A percentile compares a stretch with the other conserved stretches of the same genome.
Conservation (phyloP, 768 basidiomycete species). For the Boletellus ananas region DNA sequence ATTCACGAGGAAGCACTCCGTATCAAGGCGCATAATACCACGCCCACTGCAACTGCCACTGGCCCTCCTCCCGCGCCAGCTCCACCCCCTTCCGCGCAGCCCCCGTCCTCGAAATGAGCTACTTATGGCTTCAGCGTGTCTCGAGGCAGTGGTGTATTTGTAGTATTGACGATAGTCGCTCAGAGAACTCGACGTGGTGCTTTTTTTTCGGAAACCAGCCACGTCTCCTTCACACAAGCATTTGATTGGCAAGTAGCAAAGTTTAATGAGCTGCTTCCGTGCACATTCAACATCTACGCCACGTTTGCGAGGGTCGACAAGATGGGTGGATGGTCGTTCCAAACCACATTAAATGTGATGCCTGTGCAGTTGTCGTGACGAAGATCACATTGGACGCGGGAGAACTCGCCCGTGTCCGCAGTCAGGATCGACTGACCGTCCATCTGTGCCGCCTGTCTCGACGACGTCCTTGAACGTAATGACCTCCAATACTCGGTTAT, state of each 20-base stretch:
- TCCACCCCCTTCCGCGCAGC: slow-evolving; percentile 5
- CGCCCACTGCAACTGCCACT: slow-evolving; percentile 11
- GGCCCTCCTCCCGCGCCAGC: slow-evolving; percentile 7
- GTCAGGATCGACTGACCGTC: too few relatives aligned
- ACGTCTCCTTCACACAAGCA: too few relatives aligned
- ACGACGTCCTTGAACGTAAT: too few relatives aligned
- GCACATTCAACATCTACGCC: slow-evolving; percentile 2
- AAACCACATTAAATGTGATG: too few relatives aligned
- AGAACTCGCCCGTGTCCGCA: too few relatives aligned
- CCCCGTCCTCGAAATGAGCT: slow-evolving; percentile 10
- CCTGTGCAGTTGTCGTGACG: too few relatives aligned
- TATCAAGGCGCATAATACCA: slow-evolving; percentile 62
- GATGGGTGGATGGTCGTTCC: too few relatives aligned
- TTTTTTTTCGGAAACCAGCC: too few relatives aligned
- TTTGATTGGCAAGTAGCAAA: neutral
- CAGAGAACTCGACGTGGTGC: neutral
- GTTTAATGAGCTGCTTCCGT: neutral
- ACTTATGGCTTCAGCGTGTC: neutral
- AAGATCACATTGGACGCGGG: too few relatives aligned
- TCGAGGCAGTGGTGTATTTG: slow-evolving; percentile 2
- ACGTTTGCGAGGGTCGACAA: too few relatives aligned
- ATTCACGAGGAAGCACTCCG: slow-evolving; percentile 92
- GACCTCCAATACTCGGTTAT: too few relatives aligned
- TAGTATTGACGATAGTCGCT: slow-evolving; percentile 6
- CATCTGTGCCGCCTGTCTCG: too few relatives aligned